Conservation (phyloP, 495 filamentous ascomycete genomes). For the Halenospora varia region DNA sequence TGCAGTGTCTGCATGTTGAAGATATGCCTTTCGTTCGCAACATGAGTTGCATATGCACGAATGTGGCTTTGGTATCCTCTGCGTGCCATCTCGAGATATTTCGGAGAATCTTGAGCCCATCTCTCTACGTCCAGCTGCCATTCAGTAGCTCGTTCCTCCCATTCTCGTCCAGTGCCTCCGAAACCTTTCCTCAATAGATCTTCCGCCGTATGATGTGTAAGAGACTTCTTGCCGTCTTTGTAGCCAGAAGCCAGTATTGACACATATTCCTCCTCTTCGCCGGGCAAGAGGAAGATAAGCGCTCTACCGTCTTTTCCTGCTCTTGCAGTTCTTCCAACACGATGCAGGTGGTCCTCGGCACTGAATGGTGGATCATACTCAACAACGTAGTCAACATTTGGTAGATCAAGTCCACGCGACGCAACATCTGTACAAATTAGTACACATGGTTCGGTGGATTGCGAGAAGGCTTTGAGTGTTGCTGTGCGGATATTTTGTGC, state of each 20-base stretch:
- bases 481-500: slow-evolving; percentile 79
- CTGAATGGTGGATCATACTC: slow-evolving; percentile 95
- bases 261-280: slow-evolving; percentile 86
- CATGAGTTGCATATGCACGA: slow-evolving; percentile 91
- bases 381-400: slow-evolving; percentile 87
- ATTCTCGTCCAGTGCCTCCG: slow-evolving; percentile 41
- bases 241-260: slow-evolving; percentile 50
- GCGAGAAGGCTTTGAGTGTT: slow-evolving; percentile 74
- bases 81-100: slow-evolving; percentile 65
- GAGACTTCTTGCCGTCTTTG: slow-evolving; percentile 22
- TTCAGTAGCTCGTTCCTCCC: slow-evolving; percentile 69
- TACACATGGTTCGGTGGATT: slow-evolving; percentile 61
- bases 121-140: slow-evolving; percentile 72
- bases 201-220: slow-evolving; percentile 44
- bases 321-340: slow-evolving; percentile 91
- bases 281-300: slow-evolving; percentile 82
- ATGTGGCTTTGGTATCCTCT: slow-evolving; percentile 88
- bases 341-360: slow-evolving; percentile 85
- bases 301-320: slow-evolving; percentile 87
- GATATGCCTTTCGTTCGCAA: slow-evolving; percentile 71
- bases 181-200: slow-evolving; percentile 53
- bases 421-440: slow-evolving; percentile 94
- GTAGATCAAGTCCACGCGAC: slow-evolving; percentile 88
- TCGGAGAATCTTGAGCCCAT: slow-evolving; percentile 58
- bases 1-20: slow-evolving; percentile 90